Percentiles rank a stretch among this genome's conserved stretches.
Conservation (phyloP, 345 rosid genomes). For the Clarkia xantiana region DNA sequence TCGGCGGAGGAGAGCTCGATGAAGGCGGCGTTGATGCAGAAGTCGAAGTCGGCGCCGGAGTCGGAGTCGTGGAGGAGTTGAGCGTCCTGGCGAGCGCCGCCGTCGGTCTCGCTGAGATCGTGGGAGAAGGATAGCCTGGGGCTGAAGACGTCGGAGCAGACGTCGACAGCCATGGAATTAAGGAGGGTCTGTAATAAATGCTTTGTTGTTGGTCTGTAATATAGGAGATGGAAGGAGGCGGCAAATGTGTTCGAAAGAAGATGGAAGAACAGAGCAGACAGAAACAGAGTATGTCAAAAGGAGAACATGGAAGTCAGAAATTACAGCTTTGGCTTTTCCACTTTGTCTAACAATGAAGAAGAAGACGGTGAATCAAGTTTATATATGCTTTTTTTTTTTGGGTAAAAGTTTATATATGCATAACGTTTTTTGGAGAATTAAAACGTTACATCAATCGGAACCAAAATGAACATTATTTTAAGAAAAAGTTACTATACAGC, state of each 20-base stretch:
- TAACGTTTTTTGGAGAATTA: too few species aligned
- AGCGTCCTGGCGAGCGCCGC: conserved; percentile 22
- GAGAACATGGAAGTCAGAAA: conserved; percentile 36
- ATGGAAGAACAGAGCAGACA: not conserved
- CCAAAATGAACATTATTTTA: too few species aligned
- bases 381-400: too few species aligned
- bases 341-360: conserved; percentile 1
- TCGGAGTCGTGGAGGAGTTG: conserved; percentile 30
- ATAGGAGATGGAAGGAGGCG: conserved; percentile 6
- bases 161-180: conserved; percentile 65
- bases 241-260: conserved; percentile 19
- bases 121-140: conserved; percentile 67
- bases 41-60: conserved; percentile 43
- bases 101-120: conserved; percentile 39
- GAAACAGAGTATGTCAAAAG: conserved; percentile 6
- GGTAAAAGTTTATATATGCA: too few species aligned
- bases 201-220: too few species aligned
- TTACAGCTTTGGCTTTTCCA: conserved; percentile 31
- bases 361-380: not conserved
- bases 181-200: too few species aligned
- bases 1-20: conserved; percentile 58
- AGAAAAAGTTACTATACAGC: too few species aligned
- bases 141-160: conserved; percentile 53
- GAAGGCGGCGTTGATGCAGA: conserved; percentile 35
- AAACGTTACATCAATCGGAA: too few species aligned